These are phyloP conservation scores for Candida rishiriensis DNA, from an alignment of 805 yeast species.

Conservation along the genomic window DNA sequence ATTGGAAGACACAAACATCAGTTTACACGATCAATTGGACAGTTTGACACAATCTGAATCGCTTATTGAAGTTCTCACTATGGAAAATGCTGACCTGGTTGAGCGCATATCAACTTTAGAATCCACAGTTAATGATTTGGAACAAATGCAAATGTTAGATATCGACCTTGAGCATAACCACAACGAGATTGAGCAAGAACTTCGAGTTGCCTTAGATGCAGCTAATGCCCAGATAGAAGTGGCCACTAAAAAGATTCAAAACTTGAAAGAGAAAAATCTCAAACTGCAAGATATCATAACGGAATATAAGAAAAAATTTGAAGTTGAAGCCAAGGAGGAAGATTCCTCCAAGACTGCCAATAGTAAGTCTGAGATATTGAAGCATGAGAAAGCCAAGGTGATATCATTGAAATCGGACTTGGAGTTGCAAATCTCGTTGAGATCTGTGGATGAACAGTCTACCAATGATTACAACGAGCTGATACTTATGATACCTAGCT, in stretches of 20 bases:
- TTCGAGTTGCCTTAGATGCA: conserved; percentile 33
- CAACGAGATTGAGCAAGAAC: conserved; percentile 37
- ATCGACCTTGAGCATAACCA: conserved; percentile 46
- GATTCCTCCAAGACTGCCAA: conserved; percentile 4
- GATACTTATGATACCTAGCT: conserved; percentile 1
- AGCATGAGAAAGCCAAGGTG: conserved; percentile 16
- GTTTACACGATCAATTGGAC: conserved; percentile 27
- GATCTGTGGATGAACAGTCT: conserved; percentile 8
- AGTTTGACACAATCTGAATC: conserved; percentile 27
- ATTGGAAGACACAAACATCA: conserved; percentile 13
- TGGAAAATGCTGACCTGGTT: conserved; percentile 32
- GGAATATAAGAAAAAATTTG: neutral
- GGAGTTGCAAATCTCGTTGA: conserved; percentile 5
- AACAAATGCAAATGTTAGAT: conserved; percentile 47
- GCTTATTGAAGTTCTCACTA: conserved; percentile 33
- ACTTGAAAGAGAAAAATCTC: conserved; percentile 18
- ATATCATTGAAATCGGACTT: conserved; percentile 6
- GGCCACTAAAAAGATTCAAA: neutral
- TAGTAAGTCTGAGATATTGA: conserved; percentile 1
- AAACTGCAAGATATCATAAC: conserved; percentile 31
- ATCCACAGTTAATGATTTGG: conserved; percentile 39
- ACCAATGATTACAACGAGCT: conserved; percentile 4
- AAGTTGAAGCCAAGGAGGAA: neutral
- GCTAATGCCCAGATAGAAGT: conserved; percentile 11
- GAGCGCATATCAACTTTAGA: conserved; percentile 31